Evolutionary conservation across 1,284 basidiomycete species (phyloP).

Genomic region (Ceratobasidium sp.): DNA sequence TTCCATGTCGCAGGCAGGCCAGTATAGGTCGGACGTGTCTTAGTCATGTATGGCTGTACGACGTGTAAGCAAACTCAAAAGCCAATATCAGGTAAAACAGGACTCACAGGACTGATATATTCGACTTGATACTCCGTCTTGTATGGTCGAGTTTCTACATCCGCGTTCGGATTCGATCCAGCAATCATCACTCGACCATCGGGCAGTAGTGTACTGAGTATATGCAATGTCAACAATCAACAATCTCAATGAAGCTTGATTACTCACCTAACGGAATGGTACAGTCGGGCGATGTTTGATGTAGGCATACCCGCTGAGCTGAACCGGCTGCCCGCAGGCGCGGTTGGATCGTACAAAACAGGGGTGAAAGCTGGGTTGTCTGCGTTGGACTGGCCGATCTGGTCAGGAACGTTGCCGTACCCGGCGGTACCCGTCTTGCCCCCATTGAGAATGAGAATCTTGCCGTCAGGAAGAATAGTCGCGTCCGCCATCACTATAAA

Average conservation of each 20-base stretch:
- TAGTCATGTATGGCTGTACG: constrained; percentile 45
- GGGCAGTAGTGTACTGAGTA: constrained; percentile 67
- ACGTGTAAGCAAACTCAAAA: background rate
- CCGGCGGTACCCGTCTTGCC: constrained; percentile 79
- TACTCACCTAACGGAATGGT: constrained; percentile 71
- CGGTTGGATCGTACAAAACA: constrained; percentile 73
- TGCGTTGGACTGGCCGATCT: constrained; percentile 76
- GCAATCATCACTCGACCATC: constrained; percentile 79
- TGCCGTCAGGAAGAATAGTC: constrained; percentile 78
- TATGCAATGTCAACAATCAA: too few species aligned
- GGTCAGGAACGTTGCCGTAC: constrained; percentile 77
- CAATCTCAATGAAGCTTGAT: too few species aligned
- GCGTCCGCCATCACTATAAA: constrained; percentile 72
- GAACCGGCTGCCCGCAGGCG: constrained; percentile 68
- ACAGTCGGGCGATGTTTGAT: constrained; percentile 78
- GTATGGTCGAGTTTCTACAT: constrained; percentile 63
- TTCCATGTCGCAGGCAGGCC: constrained; percentile 55
- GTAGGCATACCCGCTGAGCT: constrained; percentile 66
- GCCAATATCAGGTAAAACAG: background rate
- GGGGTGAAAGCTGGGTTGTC: constrained; percentile 78
- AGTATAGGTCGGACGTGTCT: constrained; percentile 59
- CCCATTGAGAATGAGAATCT: constrained; percentile 79
- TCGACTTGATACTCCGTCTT: constrained; percentile 85
- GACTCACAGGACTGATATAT: constrained; percentile 68
- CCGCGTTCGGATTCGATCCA: constrained; percentile 86